Percentiles rank a stretch among this genome's conserved stretches.
phyloP scores from a whole-genome alignment of 2,329 filamentous ascomycete species.

The Hysterium pulicare region DNA sequence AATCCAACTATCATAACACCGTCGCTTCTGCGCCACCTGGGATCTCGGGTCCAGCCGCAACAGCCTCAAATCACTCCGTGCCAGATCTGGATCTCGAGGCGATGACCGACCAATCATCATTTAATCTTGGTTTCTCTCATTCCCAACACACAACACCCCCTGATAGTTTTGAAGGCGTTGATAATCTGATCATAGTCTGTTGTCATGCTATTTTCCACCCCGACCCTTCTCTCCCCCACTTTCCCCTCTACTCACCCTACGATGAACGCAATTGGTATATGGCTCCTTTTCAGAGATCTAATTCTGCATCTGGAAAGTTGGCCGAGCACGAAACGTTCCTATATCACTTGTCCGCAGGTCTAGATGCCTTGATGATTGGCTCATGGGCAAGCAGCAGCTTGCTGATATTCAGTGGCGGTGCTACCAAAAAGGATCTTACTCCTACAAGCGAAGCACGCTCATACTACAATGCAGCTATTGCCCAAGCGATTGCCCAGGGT shows the following conservation, averaged over 20 bases:
- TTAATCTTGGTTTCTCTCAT: background rate
- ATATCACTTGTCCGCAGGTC: constrained; percentile 66
- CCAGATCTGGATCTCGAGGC: background rate
- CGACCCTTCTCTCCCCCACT: constrained; percentile 20
- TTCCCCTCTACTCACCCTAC: constrained; percentile 27
- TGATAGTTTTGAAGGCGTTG: constrained; percentile 11
- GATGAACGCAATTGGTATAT: constrained; percentile 59
- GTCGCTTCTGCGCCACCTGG: no score
- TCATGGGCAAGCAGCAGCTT: constrained; percentile 43
- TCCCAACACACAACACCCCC: background rate
- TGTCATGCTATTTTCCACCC: constrained; percentile 73
- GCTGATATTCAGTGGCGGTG: constrained; percentile 71
- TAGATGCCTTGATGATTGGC: constrained; percentile 50
- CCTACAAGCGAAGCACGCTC: constrained; percentile 33
- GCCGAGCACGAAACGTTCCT: constrained; percentile 78
- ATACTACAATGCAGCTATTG: constrained; percentile 34
- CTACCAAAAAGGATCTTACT: constrained; percentile 28
- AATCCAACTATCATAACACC: constrained; percentile 23
- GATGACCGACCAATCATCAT: background rate
- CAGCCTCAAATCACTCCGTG: constrained; percentile 3
- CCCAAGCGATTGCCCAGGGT: constrained; percentile 20
- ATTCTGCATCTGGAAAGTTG: constrained; percentile 38
- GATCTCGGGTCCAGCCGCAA: constrained; percentile 6
- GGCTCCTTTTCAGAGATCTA: constrained; percentile 64
- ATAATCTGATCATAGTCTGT: constrained; percentile 71